Evolutionary conservation across 2,329 filamentous ascomycete species (phyloP).

Genomic region (Knufia petricola): DNA sequence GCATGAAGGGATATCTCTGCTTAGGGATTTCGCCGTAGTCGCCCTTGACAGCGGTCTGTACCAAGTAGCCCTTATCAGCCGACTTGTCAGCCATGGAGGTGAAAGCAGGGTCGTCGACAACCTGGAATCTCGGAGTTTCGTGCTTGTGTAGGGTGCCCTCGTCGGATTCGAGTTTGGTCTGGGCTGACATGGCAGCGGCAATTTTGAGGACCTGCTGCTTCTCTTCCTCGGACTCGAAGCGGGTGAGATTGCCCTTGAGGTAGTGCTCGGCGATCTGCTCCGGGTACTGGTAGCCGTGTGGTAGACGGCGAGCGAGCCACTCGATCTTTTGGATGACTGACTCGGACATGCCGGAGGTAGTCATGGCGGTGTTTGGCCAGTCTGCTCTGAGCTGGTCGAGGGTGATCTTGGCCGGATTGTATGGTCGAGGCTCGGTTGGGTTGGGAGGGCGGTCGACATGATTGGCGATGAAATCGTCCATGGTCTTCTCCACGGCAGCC

Average conservation of each 20-base stretch:
- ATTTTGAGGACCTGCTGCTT: slow-evolving; percentile 18
- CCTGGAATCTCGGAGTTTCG: slow-evolving; percentile 8
- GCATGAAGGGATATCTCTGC: slow-evolving; percentile 20
- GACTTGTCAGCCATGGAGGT: slow-evolving; percentile 12
- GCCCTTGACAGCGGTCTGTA: slow-evolving; percentile 17
- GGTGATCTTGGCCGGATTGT: slow-evolving; percentile 17
- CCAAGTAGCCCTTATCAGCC: slow-evolving; percentile 14
- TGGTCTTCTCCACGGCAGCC: neutral
- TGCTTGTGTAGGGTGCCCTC: slow-evolving; percentile 15
- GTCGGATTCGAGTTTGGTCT: slow-evolving; percentile 13
- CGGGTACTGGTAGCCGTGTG: slow-evolving; percentile 22
- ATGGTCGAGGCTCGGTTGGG: slow-evolving; percentile 17
- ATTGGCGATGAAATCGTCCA: slow-evolving; percentile 14
- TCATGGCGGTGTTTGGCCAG: slow-evolving; percentile 22
- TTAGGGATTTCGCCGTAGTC: slow-evolving; percentile 17
- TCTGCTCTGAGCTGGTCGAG: slow-evolving; percentile 17
- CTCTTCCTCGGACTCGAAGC: slow-evolving; percentile 21
- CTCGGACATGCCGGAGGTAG: slow-evolving; percentile 16
- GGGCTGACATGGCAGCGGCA: slow-evolving; percentile 14
- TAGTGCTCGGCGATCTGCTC: slow-evolving; percentile 21
- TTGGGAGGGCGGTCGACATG: slow-evolving; percentile 18
- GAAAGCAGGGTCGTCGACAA: slow-evolving; percentile 15
- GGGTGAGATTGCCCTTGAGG: slow-evolving; percentile 18
- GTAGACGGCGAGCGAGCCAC: slow-evolving; percentile 22
- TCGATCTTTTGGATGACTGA: slow-evolving; percentile 22